phyloP scores from a whole-genome alignment of 352 stramenopile species.

The Globisporangium carolinianum region DNA sequence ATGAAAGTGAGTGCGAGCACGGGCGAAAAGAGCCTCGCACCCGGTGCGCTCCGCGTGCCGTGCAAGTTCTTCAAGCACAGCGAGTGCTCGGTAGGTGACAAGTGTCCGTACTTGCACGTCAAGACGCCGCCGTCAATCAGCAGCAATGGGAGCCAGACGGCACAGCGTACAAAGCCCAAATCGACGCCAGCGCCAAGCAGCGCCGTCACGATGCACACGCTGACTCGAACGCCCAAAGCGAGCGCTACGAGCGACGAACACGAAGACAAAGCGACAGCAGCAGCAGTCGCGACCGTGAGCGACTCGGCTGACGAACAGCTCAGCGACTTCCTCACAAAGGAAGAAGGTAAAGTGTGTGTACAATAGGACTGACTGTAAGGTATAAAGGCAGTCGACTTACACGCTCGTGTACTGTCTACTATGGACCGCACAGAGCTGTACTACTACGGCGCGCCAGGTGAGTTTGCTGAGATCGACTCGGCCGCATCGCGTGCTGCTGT shows the following conservation, averaged over 20 bases:
- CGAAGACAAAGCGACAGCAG: conserved; percentile 21
- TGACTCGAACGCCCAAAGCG: conserved; percentile 21
- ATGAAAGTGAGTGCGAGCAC: conserved; percentile 30
- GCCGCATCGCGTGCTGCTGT: conserved; percentile 17
- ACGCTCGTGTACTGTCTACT: too few relatives aligned
- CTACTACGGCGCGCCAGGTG: conserved; percentile 70
- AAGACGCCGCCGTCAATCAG: conserved; percentile 10
- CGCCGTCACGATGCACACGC: conserved; percentile 23
- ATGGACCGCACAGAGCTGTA: conserved; percentile 37
- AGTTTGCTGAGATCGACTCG: conserved; percentile 35
- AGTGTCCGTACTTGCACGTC: conserved; percentile 63
- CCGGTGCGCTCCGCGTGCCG: conserved; percentile 36
- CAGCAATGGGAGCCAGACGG: conserved; percentile 8
- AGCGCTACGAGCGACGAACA: conserved; percentile 21
- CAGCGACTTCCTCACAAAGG: conserved; percentile 74
- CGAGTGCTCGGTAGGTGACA: conserved; percentile 50
- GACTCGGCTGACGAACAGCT: conserved; percentile 25
- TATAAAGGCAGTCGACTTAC: too few relatives aligned
- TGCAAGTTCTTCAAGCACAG: conserved; percentile 75
- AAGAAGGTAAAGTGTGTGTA: conserved; percentile 38
- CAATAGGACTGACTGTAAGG: too few relatives aligned
- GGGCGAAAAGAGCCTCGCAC: conserved; percentile 32
- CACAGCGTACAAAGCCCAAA: conserved; percentile 11
- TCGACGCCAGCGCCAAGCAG: conserved; percentile 4
- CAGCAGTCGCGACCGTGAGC: conserved; percentile 11